phyloP scores from a whole-genome alignment of 1,284 basidiomycete genomes.

The Pseudozyma sp. region DNA sequence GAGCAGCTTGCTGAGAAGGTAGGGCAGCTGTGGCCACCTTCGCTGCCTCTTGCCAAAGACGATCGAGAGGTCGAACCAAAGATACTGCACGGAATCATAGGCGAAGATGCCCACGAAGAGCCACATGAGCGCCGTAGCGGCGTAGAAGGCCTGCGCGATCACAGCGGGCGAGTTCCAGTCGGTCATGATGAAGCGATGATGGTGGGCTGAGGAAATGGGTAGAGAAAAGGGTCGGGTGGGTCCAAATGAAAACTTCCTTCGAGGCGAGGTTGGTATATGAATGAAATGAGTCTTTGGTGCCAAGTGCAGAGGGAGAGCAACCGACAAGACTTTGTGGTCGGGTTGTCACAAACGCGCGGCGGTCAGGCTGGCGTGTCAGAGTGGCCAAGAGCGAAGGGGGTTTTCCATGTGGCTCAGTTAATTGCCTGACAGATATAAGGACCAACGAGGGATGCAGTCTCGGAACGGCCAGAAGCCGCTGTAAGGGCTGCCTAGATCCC shows the following conservation, averaged over 20 bases:
- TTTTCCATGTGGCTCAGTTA: too few species aligned
- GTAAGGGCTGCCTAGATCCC: constrained; percentile 4
- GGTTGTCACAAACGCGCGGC: too few species aligned
- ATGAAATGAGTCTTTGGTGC: background rate
- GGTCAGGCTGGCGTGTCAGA: too few species aligned
- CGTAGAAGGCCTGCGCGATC: constrained; percentile 26
- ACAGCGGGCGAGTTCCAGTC: constrained; percentile 29
- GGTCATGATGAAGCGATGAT: constrained; percentile 19
- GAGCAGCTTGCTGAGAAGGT: constrained; percentile 39
- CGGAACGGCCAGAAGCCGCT: constrained; percentile 11
- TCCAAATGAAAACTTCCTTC: background rate
- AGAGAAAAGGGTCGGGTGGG: background rate
- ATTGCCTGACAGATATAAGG: too few species aligned
- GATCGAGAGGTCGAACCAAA: constrained; percentile 34
- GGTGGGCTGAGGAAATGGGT: background rate
- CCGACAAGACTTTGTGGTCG: background rate
- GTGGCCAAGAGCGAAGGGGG: too few species aligned
- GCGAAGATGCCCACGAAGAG: constrained; percentile 37
- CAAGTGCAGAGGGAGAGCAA: background rate
- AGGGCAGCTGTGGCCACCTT: constrained; percentile 40
- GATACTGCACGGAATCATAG: constrained; percentile 30
- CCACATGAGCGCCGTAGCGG: constrained; percentile 33
- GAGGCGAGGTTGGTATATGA: background rate
- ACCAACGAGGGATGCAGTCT: background rate
- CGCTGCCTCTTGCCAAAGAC: constrained; percentile 25